Evolutionary conservation across 2,329 filamentous ascomycete species (phyloP), one percentile per base, ranked within the genome.

Genomic region (Fusarium nematophilum): DNA sequence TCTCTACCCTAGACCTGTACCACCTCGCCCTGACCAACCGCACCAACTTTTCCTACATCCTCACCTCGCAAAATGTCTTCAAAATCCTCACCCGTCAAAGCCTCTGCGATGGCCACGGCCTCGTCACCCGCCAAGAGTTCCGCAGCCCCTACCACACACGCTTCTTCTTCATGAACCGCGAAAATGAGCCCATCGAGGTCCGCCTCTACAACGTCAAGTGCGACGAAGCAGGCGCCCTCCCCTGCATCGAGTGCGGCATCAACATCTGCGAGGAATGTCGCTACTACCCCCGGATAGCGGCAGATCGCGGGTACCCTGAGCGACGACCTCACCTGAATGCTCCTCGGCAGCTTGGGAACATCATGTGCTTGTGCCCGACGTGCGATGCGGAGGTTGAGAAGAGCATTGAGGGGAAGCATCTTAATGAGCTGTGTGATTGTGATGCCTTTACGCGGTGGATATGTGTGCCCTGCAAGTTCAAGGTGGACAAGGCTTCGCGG

Each of bases 181-280:
- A n/a, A n/a, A n/a, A 18, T 21, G 9, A 55, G 34, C 18, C 39
- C 45, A 62, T 62, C 1, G 59, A 66, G 14, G 45, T 66, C 1
- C 34, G 43, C 0, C 23, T 66, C 2, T 66, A 59, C 10, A 57
- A 55, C 1, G 3, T 23, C 9, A 50, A 53, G 7, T 66, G 64
- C 6, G 60, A 57, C 13, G 51, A 65, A 5, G 37, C 60, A 1
- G 46, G 31, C 0, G 57, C 53, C 1, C 27, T 66, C 0, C 53
- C 63, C 1, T 66, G 63, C 9, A 7, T 56, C 1, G 65, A 57
- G 15, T 66, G 60, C 6, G 48, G 43, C 3, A 43, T 66, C 14
- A 66, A 66, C 14, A 7, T 66, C 2, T 66, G 64, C 5, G 63
- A 66, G 1, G 64, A 66, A 49, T 66, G 64, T 1, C 54, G 60